These are phyloP conservation scores for Tritrichomonas foetus DNA, from an alignment of 208 protist genomes.

Conservation along the genomic window DNA sequence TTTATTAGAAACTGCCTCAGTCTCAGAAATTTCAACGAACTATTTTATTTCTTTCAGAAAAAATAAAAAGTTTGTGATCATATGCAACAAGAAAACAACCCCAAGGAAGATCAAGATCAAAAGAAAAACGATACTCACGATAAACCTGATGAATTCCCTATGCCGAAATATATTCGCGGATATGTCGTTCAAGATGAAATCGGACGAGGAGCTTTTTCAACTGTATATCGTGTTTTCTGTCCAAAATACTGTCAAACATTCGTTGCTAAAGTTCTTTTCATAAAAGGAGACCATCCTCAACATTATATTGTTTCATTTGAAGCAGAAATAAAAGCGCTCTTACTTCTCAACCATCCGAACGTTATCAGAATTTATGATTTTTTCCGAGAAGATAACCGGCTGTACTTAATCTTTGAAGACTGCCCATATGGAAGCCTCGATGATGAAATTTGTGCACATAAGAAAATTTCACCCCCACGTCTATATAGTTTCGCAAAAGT, in stretches of 20 bases:
- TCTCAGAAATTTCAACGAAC: too few relatives aligned
- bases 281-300: too few relatives aligned
- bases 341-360: background rate
- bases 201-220: background rate
- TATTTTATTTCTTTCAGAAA: too few relatives aligned
- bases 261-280: background rate
- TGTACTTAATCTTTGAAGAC: background rate
- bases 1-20: too few relatives aligned
- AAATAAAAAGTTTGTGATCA: too few relatives aligned
- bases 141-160: too few relatives aligned
- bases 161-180: background rate
- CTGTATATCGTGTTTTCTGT: background rate
- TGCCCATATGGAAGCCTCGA: background rate
- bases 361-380: background rate
- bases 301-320: background rate
- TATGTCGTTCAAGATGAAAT: background rate
- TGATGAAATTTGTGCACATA: too few relatives aligned
- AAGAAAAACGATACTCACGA: too few relatives aligned
- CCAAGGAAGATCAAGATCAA: too few relatives aligned
- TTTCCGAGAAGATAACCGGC: background rate
- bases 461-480: too few relatives aligned
- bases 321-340: background rate
- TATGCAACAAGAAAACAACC: too few relatives aligned
- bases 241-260: slow-evolving; percentile 15
- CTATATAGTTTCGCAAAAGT: too few relatives aligned